phyloP scores from a whole-genome alignment of 208 protist species.

The Leishmania turanica region DNA sequence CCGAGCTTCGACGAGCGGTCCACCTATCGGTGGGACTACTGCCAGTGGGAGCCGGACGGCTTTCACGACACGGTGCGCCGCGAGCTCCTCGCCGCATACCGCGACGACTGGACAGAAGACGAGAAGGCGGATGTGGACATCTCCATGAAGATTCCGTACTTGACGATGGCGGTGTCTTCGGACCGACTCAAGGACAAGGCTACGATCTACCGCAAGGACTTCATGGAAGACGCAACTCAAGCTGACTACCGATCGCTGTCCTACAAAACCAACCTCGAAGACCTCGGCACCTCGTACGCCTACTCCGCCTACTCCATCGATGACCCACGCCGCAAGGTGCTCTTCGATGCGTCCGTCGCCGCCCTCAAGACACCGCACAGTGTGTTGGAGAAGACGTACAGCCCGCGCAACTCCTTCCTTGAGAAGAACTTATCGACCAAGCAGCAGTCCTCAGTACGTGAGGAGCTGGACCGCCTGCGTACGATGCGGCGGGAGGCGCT shows the following conservation, averaged over 20 bases:
- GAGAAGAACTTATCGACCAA: constrained; percentile 6
- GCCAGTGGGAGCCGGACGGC: constrained; percentile 31
- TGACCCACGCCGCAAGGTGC: constrained; percentile 57
- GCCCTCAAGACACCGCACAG: constrained; percentile 51
- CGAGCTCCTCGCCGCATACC: constrained; percentile 57
- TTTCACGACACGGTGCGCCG: constrained; percentile 25
- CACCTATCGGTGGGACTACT: constrained; percentile 86
- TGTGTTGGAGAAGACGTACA: constrained; percentile 62
- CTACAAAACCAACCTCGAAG: constrained; percentile 60
- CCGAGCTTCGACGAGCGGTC: constrained; percentile 64
- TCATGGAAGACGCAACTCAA: constrained; percentile 35
- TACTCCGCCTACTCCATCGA: constrained; percentile 73
- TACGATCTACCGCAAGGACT: constrained; percentile 73
- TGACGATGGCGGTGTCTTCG: constrained; percentile 62
- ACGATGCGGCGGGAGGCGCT: constrained; percentile 41
- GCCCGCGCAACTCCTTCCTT: constrained; percentile 32
- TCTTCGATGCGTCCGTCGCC: constrained; percentile 56
- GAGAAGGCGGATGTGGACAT: constrained; percentile 64
- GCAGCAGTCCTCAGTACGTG: constrained; percentile 12
- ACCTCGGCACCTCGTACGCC: constrained; percentile 64
- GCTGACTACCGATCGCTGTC: constrained; percentile 58
- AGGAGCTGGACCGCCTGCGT: constrained; percentile 67
- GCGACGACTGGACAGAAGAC: constrained; percentile 60
- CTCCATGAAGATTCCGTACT: constrained; percentile 70
- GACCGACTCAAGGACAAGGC: constrained; percentile 37